A percentile compares a stretch with the other conserved stretches of the same genome.
Evolutionary conservation across 2,329 filamentous ascomycete species (phyloP).

Genomic region (Cordyceps tenuipes): DNA sequence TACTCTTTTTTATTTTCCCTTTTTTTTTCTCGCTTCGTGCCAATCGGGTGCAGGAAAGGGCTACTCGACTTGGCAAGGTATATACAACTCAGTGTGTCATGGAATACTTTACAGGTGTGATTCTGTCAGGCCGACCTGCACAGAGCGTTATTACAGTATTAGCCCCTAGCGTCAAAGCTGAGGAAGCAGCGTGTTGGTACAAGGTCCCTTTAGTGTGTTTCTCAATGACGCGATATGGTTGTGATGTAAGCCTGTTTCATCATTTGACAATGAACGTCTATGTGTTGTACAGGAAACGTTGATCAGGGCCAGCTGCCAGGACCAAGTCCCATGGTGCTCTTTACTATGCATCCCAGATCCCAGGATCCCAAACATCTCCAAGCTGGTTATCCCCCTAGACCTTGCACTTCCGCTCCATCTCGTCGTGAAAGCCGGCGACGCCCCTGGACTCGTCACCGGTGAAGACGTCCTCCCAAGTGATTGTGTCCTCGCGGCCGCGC

Average conservation of each 20-base stretch:
- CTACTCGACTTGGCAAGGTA: not conserved
- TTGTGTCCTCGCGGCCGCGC: conserved; percentile 63
- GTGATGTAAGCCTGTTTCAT: not conserved
- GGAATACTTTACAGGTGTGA: not conserved
- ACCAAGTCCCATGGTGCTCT: not conserved
- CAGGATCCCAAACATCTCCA: not conserved
- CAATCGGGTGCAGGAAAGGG: not conserved
- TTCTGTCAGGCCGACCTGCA: not conserved
- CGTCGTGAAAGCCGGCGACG: conserved; percentile 70
- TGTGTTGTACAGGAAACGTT: conserved; percentile 4
- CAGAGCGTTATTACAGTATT: not conserved
- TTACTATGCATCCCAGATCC: not conserved
- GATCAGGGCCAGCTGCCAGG: not conserved
- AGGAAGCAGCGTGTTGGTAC: not conserved
- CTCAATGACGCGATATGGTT: not conserved
- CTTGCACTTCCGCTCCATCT: conserved; percentile 88
- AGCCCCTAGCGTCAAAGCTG: not conserved
- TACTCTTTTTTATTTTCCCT: not conserved
- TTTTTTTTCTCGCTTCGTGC: not conserved
- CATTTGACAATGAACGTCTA: not conserved
- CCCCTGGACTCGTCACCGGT: conserved; percentile 66
- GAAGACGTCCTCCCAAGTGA: conserved; percentile 93
- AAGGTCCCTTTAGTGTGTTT: not conserved
- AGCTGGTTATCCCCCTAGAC: conserved; percentile 35
- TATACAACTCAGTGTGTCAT: not conserved